phyloP scores from a whole-genome alignment of 768 basidiomycete species.

The Saitozyma podzolica region DNA sequence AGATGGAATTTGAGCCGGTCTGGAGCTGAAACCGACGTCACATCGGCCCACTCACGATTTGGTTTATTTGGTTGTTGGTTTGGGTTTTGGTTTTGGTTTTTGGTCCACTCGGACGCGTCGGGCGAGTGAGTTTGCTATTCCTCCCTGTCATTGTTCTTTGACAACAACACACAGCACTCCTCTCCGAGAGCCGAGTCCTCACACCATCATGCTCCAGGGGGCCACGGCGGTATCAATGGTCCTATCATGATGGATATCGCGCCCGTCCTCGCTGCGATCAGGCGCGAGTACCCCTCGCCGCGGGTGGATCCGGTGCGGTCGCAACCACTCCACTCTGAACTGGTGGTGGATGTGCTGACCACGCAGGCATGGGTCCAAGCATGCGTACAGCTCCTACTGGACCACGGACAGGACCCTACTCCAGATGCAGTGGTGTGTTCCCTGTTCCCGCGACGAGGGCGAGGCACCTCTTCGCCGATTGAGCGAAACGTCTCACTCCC shows the following conservation, averaged over 20 bases:
- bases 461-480: background rate
- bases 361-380: conserved; percentile 31
- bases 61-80: too few species aligned
- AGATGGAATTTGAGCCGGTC: too few species aligned
- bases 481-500: background rate
- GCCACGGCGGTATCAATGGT: too few species aligned
- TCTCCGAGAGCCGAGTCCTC: too few species aligned
- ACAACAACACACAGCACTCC: too few species aligned
- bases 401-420: conserved; percentile 15
- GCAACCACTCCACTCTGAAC: background rate
- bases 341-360: conserved; percentile 1
- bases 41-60: too few species aligned
- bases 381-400: conserved; percentile 21
- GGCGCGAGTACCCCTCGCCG: conserved; percentile 26
- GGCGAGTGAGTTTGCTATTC: too few species aligned
- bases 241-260: conserved; percentile 22
- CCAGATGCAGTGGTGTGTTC: conserved; percentile 23
- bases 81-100: too few species aligned
- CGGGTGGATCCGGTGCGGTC: conserved; percentile 32
- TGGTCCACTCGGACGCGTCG: too few species aligned
- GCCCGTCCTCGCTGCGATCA: conserved; percentile 16
- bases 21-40: too few species aligned
- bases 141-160: too few species aligned
- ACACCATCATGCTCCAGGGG: too few species aligned
- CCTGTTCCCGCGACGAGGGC: background rate